phyloP scores from a whole-genome alignment of 768 basidiomycete genomes.

The Pholiota microspora region DNA sequence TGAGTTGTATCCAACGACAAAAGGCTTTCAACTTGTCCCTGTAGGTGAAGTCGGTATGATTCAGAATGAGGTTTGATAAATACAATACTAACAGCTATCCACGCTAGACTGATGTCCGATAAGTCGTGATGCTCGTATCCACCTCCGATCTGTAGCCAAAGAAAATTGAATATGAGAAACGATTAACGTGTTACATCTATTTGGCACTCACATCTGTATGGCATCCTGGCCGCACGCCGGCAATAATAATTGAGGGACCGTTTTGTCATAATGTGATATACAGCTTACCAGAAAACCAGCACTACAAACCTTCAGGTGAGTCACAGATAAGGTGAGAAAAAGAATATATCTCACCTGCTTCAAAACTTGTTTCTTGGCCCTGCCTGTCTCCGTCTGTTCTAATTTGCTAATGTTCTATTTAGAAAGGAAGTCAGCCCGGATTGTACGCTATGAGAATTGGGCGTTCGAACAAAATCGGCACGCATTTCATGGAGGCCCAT shows the following conservation, averaged over 20 bases:
- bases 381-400: constrained; percentile 52
- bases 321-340: neutral
- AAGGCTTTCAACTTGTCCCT: constrained; percentile 58
- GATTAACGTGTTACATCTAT: neutral
- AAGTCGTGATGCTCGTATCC: constrained; percentile 69
- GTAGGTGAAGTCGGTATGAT: neutral
- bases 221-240: constrained; percentile 20
- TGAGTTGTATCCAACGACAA: constrained; percentile 58
- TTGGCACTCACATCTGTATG: constrained; percentile 40
- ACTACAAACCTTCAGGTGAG: constrained; percentile 31
- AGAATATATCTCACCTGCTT: constrained; percentile 46
- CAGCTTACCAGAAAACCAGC: constrained; percentile 66
- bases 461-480: constrained; percentile 58
- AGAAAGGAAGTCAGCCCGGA: neutral
- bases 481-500: constrained; percentile 68
- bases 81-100: constrained; percentile 56
- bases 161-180: neutral
- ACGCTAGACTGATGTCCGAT: constrained; percentile 58
- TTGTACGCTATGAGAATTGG: neutral
- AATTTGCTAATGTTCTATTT: constrained; percentile 61
- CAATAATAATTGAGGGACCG: neutral
- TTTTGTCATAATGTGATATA: no score
- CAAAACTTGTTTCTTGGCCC: constrained; percentile 53
- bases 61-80: neutral
- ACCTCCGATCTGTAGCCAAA: constrained; percentile 54